Evolutionary conservation across 768 basidiomycete genomes (phyloP), one percentile per base, ranked within the genome.

Genomic region (Podaxis sp.): DNA sequence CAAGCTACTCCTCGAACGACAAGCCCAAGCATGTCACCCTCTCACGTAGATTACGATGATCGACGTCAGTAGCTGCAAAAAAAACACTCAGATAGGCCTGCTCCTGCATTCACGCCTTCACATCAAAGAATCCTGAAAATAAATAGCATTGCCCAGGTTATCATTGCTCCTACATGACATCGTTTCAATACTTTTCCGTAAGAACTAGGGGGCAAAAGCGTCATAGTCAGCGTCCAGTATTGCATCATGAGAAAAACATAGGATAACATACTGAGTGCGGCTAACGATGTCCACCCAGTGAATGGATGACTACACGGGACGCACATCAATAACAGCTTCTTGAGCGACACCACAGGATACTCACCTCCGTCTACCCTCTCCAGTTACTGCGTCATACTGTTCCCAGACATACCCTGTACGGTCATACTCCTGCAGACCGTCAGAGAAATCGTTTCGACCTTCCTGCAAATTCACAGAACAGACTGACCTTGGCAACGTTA

Each of bases 391-490:
- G 73, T 98, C 90, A 72, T 98, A 99, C 74, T 98, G 96, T 75
- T 99, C 96, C 96, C 96, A 99, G 15, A 94, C 93, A 72, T 94
- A 96, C 3, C 95, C 95, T 3, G 95, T 97, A 30, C 91, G 84
- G 70, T 93, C 81, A 72, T 94, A 97, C 76, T 97, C 94, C 93
- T 95, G 67, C 13, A 53, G 44, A 40, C 40, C 12, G 10, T 58
- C 46, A 56, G 50, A 46, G 12, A 33, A 13, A 36, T 8, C 22
- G 11, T 10, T 56, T 20, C 15, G 3, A 33, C 4, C 22, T 41
- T 44, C 38, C 33, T 36, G 24, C 22, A 40, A 37, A 44, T 48
- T n/a, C 46, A 48, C 49, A 53, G 51, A 10, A 12, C 15, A 24
- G 33, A 63, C 37, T 0, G 38, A 83, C 83, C 75, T 83, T 81